A percentile compares a stretch with the other conserved stretches of the same genome.
Conservation (phyloP, 495 filamentous ascomycete genomes). For the Penicillium turbatum region DNA sequence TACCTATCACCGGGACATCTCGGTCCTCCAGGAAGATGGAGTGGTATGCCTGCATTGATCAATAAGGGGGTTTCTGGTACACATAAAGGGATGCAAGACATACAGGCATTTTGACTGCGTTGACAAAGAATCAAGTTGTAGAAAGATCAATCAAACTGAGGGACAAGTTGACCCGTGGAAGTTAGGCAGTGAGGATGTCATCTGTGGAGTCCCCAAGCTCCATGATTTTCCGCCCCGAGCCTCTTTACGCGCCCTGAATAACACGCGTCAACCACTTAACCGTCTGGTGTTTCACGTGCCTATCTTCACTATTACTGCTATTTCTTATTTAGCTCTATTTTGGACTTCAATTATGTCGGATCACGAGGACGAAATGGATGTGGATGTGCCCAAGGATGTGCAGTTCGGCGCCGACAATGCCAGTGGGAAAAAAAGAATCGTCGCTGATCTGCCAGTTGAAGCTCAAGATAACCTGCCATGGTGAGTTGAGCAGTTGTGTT, state of each 20-base stretch:
- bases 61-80: background rate
- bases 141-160: constrained; percentile 10
- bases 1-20: constrained; percentile 63
- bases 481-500: constrained; percentile 40
- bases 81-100: constrained; percentile 1
- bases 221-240: constrained; percentile 44
- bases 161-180: constrained; percentile 24
- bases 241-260: constrained; percentile 42
- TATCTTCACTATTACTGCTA: constrained; percentile 1
- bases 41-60: constrained; percentile 70
- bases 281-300: background rate
- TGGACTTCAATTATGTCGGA: constrained; percentile 67
- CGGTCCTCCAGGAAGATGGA: constrained; percentile 85
- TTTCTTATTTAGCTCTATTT: background rate
- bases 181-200: constrained; percentile 38
- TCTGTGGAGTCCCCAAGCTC: constrained; percentile 28
- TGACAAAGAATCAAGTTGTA: constrained; percentile 15
- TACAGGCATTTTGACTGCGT: constrained; percentile 49
- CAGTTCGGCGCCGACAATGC: constrained; percentile 53
- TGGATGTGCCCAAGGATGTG: constrained; percentile 59
- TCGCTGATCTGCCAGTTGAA: constrained; percentile 87
- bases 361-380: constrained; percentile 88
- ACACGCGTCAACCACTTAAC: constrained; percentile 30
- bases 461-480: constrained; percentile 94
- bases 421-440: constrained; percentile 81